Base-by-base conservation (phyloP, 139 green algal species). In the Volvox reticuliferus region DNA sequence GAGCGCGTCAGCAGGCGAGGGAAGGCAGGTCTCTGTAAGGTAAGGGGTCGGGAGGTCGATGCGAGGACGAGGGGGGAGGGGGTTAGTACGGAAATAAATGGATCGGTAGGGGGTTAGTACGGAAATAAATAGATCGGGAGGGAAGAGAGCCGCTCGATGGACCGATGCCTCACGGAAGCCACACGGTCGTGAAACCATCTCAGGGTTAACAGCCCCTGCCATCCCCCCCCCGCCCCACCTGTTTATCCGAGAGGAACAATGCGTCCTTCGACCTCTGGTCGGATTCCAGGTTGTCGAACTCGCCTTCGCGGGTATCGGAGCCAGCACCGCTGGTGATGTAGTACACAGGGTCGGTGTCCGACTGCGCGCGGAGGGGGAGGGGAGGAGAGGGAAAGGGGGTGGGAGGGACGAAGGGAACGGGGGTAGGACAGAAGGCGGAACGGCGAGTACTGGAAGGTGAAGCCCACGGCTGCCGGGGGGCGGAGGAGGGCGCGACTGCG, bases 271-370 rank as follows among this genome's bases (percentile, higher is more conserved):
- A 61, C 30, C 50, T 33, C 20, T 20, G 1, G 28, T 69, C 78
- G 22, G 50, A 12, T 22, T 65, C n/a, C 61, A 91, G 50, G 0
- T 50, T 28, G 12, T 69, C 61, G 80, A 92, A 92, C 81, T 93
- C 91, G 18, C 79, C 61, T 12, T 13, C 18, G 6, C 91, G 75
- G 1, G 80, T 80, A 33, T 92, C 77, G 12, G 79, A 91, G 22
- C 93, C 93, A 16, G 89, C 93, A 2, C 93, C 93, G 67, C 86
- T 93, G 3, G 92, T 82, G n/a, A 95, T 79, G 77, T 93, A 93
- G 19, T 87, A 80, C 55, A 90, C 65, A 1, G 55, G 37, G 26
- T 92, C 86, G 26, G 71, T 65, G 22, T 36, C 55, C 16, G 79
- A 24, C 85, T 89, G 85, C 1, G 71, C 0, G 28, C 19, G 76